phyloP scores from a whole-genome alignment of 331 rosid species.

The Spiraea crenata region DNA sequence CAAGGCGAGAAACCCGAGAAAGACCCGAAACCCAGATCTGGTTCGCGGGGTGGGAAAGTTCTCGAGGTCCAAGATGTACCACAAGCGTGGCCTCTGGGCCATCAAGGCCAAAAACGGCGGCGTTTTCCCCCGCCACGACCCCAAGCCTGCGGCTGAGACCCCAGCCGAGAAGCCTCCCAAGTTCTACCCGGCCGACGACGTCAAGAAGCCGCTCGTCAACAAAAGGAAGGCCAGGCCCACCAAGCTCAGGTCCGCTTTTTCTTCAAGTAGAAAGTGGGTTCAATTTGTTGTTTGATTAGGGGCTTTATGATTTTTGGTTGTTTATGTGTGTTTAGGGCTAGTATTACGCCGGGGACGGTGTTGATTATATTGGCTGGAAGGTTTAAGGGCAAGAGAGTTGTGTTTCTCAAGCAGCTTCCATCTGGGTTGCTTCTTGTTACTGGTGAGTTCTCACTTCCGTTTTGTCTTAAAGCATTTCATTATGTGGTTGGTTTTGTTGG shows the following conservation, averaged over 20 bases:
- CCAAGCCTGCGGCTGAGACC: constrained; percentile 18
- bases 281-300: neutral
- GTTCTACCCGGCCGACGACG: constrained; percentile 36
- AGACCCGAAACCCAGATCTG: constrained; percentile 32
- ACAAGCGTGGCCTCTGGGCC: constrained; percentile 41
- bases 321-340: neutral
- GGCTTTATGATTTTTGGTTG: neutral
- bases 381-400: constrained; percentile 39
- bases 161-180: constrained; percentile 24
- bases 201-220: constrained; percentile 32
- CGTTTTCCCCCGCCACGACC: constrained; percentile 37
- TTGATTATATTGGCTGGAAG: constrained; percentile 33
- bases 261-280: neutral
- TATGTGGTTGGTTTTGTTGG: neutral
- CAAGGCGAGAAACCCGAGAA: constrained; percentile 10
- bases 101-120: constrained; percentile 41
- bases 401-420: constrained; percentile 33
- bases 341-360: constrained; percentile 31
- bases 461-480: neutral
- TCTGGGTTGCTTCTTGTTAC: constrained; percentile 37
- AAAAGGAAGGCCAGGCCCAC: constrained; percentile 27
- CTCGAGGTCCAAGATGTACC: constrained; percentile 37
- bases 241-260: constrained; percentile 22
- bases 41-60: constrained; percentile 29
- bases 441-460: constrained; percentile 8